These are phyloP conservation scores for Naematelia encephala DNA, from an alignment of 768 basidiomycete species.

Conservation along the genomic window DNA sequence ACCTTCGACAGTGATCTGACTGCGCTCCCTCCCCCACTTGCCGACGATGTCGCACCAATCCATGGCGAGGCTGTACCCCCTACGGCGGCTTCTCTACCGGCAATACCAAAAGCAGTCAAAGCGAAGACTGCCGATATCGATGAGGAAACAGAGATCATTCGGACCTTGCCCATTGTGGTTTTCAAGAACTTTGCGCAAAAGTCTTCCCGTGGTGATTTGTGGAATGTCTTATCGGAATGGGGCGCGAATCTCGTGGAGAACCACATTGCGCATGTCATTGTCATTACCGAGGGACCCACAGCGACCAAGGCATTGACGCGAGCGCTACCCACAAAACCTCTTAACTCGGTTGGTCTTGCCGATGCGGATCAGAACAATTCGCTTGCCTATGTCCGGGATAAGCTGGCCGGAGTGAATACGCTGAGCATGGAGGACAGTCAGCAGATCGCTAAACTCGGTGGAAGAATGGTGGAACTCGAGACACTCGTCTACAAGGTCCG, in stretches of 20 bases:
- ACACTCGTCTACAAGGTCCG: constrained; percentile 76
- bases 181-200: constrained; percentile 72
- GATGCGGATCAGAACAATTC: constrained; percentile 82
- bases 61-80: constrained; percentile 39
- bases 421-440: constrained; percentile 60
- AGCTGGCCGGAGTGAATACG: constrained; percentile 53
- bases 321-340: constrained; percentile 79
- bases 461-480: constrained; percentile 64
- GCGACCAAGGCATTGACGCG: constrained; percentile 78
- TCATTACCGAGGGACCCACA: constrained; percentile 84
- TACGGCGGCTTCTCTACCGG: constrained; percentile 20
- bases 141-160: constrained; percentile 54
- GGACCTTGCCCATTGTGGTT: constrained; percentile 76
- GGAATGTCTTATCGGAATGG: constrained; percentile 77
- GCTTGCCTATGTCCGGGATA: constrained; percentile 74
- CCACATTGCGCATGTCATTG: constrained; percentile 85
- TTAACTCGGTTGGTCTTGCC: constrained; percentile 70
- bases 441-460: constrained; percentile 74
- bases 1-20: constrained; percentile 53
- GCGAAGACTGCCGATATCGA: constrained; percentile 28
- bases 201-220: constrained; percentile 65
- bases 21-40: constrained; percentile 23
- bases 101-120: constrained; percentile 2
- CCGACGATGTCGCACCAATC: constrained; percentile 34
- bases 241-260: constrained; percentile 75